Evolutionary conservation across 2,329 filamentous ascomycete genomes (phyloP).

Genomic region (Colletotrichum higginsianum): DNA sequence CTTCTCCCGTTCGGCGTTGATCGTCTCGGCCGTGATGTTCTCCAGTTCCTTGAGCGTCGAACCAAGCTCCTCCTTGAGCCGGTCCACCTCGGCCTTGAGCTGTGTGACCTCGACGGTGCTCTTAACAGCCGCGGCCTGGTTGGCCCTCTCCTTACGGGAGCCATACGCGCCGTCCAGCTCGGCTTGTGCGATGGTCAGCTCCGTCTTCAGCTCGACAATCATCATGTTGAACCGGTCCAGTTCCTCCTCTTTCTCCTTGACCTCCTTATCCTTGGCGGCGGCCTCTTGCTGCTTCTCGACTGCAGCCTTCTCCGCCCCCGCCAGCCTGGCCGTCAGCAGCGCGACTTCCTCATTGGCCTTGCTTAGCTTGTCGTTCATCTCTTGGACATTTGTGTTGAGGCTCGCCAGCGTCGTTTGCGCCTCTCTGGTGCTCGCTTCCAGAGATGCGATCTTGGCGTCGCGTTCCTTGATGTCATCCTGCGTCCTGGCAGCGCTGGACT

Average conservation of each 20-base stretch:
- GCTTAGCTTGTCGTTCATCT: conserved; percentile 51
- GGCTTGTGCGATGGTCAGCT: conserved; percentile 72
- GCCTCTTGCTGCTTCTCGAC: conserved; percentile 59
- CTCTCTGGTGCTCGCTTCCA: conserved; percentile 59
- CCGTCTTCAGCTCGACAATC: conserved; percentile 73
- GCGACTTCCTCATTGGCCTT: conserved; percentile 59
- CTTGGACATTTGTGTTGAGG: conserved; percentile 49
- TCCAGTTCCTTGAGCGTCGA: conserved; percentile 67
- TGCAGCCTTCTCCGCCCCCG: conserved; percentile 47
- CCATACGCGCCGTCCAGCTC: conserved; percentile 75
- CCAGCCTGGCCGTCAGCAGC: conserved; percentile 55
- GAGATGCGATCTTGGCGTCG: conserved; percentile 55
- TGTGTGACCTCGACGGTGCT: conserved; percentile 61
- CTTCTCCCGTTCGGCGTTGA: conserved; percentile 66
- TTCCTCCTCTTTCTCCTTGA: conserved; percentile 65
- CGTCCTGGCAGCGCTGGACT: conserved; percentile 43
- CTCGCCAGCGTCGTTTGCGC: conserved; percentile 51
- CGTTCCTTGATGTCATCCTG: conserved; percentile 57
- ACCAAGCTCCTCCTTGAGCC: conserved; percentile 66
- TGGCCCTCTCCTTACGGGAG: conserved; percentile 70
- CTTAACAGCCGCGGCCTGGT: conserved; percentile 70
- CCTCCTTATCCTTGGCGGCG: conserved; percentile 53
- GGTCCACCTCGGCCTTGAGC: conserved; percentile 64
- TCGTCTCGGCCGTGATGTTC: conserved; percentile 67
- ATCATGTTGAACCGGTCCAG: conserved; percentile 66